Base-by-base conservation (phyloP, 306 rosid species). In the Albizia julibrissin region DNA sequence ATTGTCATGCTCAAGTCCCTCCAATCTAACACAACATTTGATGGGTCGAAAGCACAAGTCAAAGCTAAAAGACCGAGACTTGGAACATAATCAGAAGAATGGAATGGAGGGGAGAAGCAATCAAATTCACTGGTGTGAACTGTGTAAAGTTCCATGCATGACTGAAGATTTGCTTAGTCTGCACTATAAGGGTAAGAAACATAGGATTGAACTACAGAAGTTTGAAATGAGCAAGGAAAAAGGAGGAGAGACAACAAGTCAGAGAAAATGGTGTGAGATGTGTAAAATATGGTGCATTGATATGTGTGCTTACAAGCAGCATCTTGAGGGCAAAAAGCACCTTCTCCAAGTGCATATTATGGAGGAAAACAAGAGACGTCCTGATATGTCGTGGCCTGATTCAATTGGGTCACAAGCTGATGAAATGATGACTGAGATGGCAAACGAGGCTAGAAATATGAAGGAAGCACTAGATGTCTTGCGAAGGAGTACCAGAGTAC, bases 271-370 rank as follows among this genome's bases (percentile, higher is more conserved):
- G 84, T 83, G 89, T 76, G 76, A 58, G 29, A 4, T 80, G 10
- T 80, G 87, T 67, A 80, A 80, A 24, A 27, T 83, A 71, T 80
- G 82, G 89, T 83, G 89, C 69, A 27, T 44, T 47, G 66, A 80
- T 56, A 58, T 54, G 69, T 27, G 27, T 71, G 15, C 84, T 12
- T 80, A 80, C 46, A 37, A 77, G 46, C 80, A 80, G 52, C 85
- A 83, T 67, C 80, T 83, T 54, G 64, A 71, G 26, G 89, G 87
- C 8, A 83, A 68, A 65, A 83, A 80, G 49, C 87, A 86, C 82
- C 42, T 82, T 5, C 0, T 69, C 21, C 47, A 49, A 6, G 3
- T 75, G 47, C 82, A 75, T 75, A 21, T 40, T 18, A 14, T 75
- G 74, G 33, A 75, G 79, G 62, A 64, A 54, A 44, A 67, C 19